Base-by-base conservation (phyloP, 202 grass and related monocot species). In the Zoysia matrella region DNA sequence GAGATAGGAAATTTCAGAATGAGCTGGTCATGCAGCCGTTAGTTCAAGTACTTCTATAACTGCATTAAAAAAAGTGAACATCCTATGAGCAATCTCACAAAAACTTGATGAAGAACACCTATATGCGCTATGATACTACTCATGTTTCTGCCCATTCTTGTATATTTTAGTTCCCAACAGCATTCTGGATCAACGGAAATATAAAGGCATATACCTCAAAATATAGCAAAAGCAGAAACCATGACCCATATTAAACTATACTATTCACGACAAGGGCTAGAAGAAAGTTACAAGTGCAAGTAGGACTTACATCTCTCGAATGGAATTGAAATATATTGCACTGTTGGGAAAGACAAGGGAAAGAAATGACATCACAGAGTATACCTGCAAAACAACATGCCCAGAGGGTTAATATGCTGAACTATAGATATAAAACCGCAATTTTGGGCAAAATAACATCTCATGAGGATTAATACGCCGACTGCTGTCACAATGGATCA, bases 361-460 rank as follows among this genome's bases (percentile, higher is more conserved):
- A 70, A 94, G 84, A 85, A 94, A 91, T 50, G 92, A 91, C 92
- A 94, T 94, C 81, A 94, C 86, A 44, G 92, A 84, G 89, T 94
- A 94, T 64, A 94, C 89, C 92, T 94, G 84, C 65, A 82, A 82
- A 89, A 49, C 7, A 22, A 55, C 48, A 47, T 12, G n/a, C 73
- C 51, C 11, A 51, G 30, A 22, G 0, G 42, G 7, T 76, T 86
- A 75, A 77, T 22, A 74, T 42, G 4, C 1, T 60, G 58, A 42
- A 57, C 54, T 11, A 5, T 18, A 30, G 46, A 80, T 6, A 69
- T 11, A 39, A 6, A 80, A 55, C 8, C 14, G 47, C 4, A n/a
- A 40, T 11, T 65, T 47, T 54, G 66, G 10, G 6, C 50, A 67
- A 16, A 58, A 65, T 56, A n/a, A 50, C 0, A 36, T 15, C 8